Evolutionary conservation across 129 eudicot genomes (phyloP).

Genomic region (Centrapalus pauciflorus): DNA sequence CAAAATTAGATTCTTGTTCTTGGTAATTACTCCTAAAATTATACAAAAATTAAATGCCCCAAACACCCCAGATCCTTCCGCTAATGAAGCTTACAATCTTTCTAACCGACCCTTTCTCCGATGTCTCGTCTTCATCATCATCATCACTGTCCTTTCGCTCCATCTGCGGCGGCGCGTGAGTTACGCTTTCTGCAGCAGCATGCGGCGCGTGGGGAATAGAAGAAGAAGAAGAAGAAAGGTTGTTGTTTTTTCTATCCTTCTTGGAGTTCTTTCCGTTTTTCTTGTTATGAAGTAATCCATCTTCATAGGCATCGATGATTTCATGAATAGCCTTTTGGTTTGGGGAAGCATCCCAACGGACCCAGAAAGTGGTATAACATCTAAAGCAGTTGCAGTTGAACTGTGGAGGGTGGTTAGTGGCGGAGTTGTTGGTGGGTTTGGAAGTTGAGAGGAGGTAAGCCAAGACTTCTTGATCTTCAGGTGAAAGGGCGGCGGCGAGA

Average conservation of each 20-base stretch:
- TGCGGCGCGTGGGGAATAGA: slow-evolving; percentile 18
- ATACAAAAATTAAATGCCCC: slow-evolving; percentile 39
- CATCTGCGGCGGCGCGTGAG: not conserved
- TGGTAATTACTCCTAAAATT: slow-evolving; percentile 1
- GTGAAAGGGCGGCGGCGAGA: slow-evolving; percentile 51
- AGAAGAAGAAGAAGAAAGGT: not conserved
- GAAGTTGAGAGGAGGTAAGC: slow-evolving; percentile 71
- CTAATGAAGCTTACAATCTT: slow-evolving; percentile 46
- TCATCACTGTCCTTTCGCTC: not conserved
- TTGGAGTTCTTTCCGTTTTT: slow-evolving; percentile 40
- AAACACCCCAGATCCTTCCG: slow-evolving; percentile 57
- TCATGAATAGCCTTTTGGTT: slow-evolving; percentile 68
- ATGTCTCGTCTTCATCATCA: slow-evolving; percentile 16
- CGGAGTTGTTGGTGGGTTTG: slow-evolving; percentile 18
- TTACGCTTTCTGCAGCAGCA: not conserved
- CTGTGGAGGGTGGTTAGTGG: slow-evolving; percentile 36
- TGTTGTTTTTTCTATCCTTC: slow-evolving; percentile 48
- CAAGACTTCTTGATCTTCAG: slow-evolving; percentile 55
- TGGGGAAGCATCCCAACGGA: slow-evolving; percentile 75
- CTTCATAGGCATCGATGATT: slow-evolving; percentile 69
- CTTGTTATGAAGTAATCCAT: slow-evolving; percentile 32
- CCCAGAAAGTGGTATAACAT: slow-evolving; percentile 75
- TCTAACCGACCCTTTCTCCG: slow-evolving; percentile 39
- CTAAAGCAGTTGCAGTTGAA: slow-evolving; percentile 66
- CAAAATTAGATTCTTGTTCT: not conserved